Percentiles rank a stretch among this genome's conserved stretches.
Conservation (phyloP, 2,329 filamentous ascomycete species). For the Aspergillus thermomutatus region DNA sequence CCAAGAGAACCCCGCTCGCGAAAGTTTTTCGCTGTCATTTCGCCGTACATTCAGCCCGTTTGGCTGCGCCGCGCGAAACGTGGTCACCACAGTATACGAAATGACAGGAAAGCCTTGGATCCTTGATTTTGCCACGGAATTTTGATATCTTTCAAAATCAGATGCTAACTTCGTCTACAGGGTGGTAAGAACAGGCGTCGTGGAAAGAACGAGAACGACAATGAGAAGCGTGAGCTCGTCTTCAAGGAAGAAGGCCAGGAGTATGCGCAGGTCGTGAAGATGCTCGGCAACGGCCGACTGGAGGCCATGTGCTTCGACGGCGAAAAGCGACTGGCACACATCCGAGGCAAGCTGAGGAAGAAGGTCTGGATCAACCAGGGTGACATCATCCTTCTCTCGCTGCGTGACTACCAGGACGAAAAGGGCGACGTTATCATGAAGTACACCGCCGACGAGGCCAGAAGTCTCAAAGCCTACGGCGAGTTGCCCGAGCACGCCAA, state of each 20-base stretch:
- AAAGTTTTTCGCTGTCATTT: constrained; percentile 12
- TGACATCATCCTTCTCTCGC: constrained; percentile 83
- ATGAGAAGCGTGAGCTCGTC: constrained; percentile 96
- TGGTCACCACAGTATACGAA: background rate
- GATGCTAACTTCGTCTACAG: constrained; percentile 50
- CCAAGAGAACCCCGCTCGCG: constrained; percentile 9
- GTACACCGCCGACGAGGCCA: constrained; percentile 93
- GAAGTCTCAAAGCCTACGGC: constrained; percentile 92
- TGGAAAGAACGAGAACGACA: constrained; percentile 99
- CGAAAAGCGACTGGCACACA: constrained; percentile 77
- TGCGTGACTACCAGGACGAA: constrained; percentile 90
- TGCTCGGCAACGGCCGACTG: constrained; percentile 92
- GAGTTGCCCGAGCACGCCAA: constrained; percentile 96
- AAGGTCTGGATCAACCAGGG: constrained; percentile 99
- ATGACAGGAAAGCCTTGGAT: background rate
- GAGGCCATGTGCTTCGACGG: constrained; percentile 96
- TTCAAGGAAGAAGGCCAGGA: constrained; percentile 99
- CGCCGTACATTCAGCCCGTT: constrained; percentile 14
- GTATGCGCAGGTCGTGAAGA: constrained; percentile 87
- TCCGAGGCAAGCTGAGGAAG: constrained; percentile 95
- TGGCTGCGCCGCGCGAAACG: constrained; percentile 9
- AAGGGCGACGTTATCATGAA: constrained; percentile 93
- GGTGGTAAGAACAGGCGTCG: constrained; percentile 97
- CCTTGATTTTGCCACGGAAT: background rate
- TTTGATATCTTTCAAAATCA: constrained; percentile 3